Percentiles rank a stretch among this genome's conserved stretches.
phyloP scores from a whole-genome alignment of 306 rosid genomes.

The Luffa acutangula region DNA sequence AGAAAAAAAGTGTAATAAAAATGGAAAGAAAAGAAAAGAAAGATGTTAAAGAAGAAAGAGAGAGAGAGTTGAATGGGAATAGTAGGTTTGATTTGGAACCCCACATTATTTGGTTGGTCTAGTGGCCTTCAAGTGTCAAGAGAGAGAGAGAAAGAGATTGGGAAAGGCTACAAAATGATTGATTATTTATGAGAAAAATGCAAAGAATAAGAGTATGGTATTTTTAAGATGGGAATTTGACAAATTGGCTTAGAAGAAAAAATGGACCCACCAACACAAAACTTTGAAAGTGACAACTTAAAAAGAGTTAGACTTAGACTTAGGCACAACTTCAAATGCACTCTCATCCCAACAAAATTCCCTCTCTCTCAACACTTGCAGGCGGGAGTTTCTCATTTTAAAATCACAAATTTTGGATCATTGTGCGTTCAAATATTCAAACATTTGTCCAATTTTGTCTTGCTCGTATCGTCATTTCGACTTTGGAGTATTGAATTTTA shows the following conservation, averaged over 20 bases:
- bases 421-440: background rate
- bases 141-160: background rate
- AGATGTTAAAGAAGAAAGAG: background rate
- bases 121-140: background rate
- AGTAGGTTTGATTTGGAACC: background rate
- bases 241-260: background rate
- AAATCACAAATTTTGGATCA: background rate
- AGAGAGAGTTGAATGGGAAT: background rate
- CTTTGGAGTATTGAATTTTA: too few relatives aligned
- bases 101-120: background rate
- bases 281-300: background rate
- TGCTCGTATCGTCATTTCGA: background rate
- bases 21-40: background rate
- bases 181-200: conserved; percentile 1
- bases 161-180: background rate
- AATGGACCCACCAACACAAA: background rate
- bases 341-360: background rate
- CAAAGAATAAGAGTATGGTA: background rate
- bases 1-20: background rate
- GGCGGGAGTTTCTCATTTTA: background rate
- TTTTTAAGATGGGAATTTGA: background rate
- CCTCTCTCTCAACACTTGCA: background rate
- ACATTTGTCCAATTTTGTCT: background rate
- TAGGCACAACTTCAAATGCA: background rate
- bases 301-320: background rate